These are phyloP conservation scores for Dictyophora rubrovolvata DNA, from an alignment of 768 basidiomycete genomes.

Conservation along the genomic window DNA sequence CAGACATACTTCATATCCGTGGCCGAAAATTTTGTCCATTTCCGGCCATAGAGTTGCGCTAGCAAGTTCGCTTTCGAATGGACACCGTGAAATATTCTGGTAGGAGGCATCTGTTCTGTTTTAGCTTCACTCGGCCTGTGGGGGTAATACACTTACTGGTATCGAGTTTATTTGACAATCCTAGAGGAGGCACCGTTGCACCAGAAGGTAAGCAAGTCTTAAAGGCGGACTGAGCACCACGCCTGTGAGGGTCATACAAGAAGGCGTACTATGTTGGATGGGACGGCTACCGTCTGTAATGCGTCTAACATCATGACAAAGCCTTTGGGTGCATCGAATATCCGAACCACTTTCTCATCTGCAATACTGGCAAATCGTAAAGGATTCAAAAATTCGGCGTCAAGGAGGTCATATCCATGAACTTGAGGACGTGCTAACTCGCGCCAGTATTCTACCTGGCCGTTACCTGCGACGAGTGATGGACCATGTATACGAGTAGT, in stretches of 20 bases:
- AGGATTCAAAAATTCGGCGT: slow-evolving; percentile 62
- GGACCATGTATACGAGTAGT: slow-evolving; percentile 83
- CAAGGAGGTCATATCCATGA: slow-evolving; percentile 90
- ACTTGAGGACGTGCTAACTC: slow-evolving; percentile 91
- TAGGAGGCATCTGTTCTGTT: not conserved
- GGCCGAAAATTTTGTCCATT: slow-evolving; percentile 92
- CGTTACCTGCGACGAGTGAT: slow-evolving; percentile 19
- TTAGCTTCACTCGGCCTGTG: not conserved
- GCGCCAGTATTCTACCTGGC: slow-evolving; percentile 47
- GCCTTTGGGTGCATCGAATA: slow-evolving; percentile 82
- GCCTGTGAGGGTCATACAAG: not conserved
- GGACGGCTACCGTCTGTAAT: slow-evolving; percentile 35
- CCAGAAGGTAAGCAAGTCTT: slow-evolving; percentile 58
- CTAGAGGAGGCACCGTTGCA: slow-evolving; percentile 88
- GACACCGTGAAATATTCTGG: slow-evolving; percentile 26
- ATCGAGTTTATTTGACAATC: slow-evolving; percentile 86
- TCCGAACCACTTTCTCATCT: slow-evolving; percentile 90
- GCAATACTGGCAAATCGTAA: slow-evolving; percentile 83
- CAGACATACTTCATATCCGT: slow-evolving; percentile 79
- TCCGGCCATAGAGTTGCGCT: slow-evolving; percentile 92
- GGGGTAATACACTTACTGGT: slow-evolving; percentile 45
- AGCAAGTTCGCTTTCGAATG: slow-evolving; percentile 87
- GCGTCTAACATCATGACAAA: slow-evolving; percentile 60
- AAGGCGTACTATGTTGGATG: slow-evolving; percentile 38
- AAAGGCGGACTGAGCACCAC: not conserved